Base-by-base conservation (phyloP, 345 rosid genomes). In the Heritiera littoralis region DNA sequence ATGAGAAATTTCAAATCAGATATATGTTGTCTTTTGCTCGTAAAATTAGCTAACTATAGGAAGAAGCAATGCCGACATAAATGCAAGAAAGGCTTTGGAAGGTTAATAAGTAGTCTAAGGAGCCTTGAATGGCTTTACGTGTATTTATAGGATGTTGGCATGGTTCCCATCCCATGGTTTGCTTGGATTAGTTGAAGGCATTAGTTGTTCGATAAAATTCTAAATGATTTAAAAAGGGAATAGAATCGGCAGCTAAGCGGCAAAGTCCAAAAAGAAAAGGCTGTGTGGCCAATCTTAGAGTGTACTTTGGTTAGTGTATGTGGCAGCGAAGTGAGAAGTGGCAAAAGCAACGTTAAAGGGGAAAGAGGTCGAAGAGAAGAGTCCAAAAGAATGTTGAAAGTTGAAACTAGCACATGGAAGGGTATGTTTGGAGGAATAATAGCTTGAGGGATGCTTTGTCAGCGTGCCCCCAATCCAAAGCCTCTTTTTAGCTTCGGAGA, bases 361-460 rank as follows among this genome's bases (percentile, higher is more conserved):
- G 87, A 86, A 86, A 84, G 20, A 81, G 80, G 85, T 75, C 48
- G 38, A 3, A 56, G 75, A 80, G 84, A 89, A 86, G 80, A 80
- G 46, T 86, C 88, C 95, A 88, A 91, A 72, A 84, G 86, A 85
- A 86, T 77, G 88, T 87, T 83, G 89, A 83, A 51, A 18, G 88
- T 87, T 83, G 89, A 83, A 51, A 18, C 43, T 7, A 88, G 94
- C 92, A 80, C 86, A 86, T 93, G 95, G 92, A 90, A 89, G 90
- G 88, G 89, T 80, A 79, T 88, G 92, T 83, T 94, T 92, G 93
- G 91, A 86, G 86, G 90, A 92, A 91, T 89, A 85, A 87, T 80
- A 79, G 71, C 77, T 77, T 79, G 55, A 35, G 38, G 59, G 81
- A 78, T 77, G 54, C 82, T 51, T 79, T 61, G 74, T 20, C 81